phyloP scores from a whole-genome alignment of 495 filamentous ascomycete species.

The Achaetomiella virescens region DNA sequence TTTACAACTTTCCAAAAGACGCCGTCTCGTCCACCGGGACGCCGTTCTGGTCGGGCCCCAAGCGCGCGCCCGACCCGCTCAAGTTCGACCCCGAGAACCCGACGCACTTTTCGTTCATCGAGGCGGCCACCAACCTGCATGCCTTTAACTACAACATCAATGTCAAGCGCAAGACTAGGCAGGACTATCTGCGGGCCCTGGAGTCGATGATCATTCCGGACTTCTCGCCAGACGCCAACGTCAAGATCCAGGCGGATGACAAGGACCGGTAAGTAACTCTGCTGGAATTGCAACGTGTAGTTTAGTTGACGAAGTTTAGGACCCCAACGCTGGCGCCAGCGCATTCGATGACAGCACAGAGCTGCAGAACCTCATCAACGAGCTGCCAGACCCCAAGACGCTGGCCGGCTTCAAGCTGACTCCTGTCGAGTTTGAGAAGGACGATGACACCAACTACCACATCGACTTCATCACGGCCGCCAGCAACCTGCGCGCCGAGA shows the following conservation, averaged over 20 bases:
- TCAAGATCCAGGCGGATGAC: slow-evolving; percentile 96
- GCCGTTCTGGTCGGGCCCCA: slow-evolving; percentile 97
- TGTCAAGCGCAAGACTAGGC: slow-evolving; percentile 58
- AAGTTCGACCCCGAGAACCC: slow-evolving; percentile 79
- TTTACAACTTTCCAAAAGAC: slow-evolving; percentile 98
- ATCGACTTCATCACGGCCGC: slow-evolving; percentile 99
- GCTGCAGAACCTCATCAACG: slow-evolving; percentile 58
- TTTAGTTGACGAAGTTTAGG: slow-evolving; percentile 36
- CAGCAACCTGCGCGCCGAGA: slow-evolving; percentile 93
- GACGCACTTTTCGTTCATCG: slow-evolving; percentile 79
- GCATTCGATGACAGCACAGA: slow-evolving; percentile 65
- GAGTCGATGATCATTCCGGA: slow-evolving; percentile 95
- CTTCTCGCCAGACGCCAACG: slow-evolving; percentile 82
- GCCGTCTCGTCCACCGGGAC: slow-evolving; percentile 79
- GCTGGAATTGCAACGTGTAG: no score
- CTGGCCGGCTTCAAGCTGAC: slow-evolving; percentile 80
- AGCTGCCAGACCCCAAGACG: slow-evolving; percentile 70
- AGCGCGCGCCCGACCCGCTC: slow-evolving; percentile 88
- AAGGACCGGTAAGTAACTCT: slow-evolving; percentile 65
- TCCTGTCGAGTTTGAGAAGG: slow-evolving; percentile 98
- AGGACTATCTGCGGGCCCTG: slow-evolving; percentile 68
- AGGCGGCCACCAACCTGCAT: slow-evolving; percentile 86
- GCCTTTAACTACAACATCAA: slow-evolving; percentile 98
- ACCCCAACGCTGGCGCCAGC: slow-evolving; percentile 67
- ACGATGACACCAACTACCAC: slow-evolving; percentile 95